A percentile compares a stretch with the other conserved stretches of the same genome.
These are phyloP conservation scores for Ceratonia siliqua DNA, from an alignment of 306 rosid species.

Conservation along the genomic window DNA sequence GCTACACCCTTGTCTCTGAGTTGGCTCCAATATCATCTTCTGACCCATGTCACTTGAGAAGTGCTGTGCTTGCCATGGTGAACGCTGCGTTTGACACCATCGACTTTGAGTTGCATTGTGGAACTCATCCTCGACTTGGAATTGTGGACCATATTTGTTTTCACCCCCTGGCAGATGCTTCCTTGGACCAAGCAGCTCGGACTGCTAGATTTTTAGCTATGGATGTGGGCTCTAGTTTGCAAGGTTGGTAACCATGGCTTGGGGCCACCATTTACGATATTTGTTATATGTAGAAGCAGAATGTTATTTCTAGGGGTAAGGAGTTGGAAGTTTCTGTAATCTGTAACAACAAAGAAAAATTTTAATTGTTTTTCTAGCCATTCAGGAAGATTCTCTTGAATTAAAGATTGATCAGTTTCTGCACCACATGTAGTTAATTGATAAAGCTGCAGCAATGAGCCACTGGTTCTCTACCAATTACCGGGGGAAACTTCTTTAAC, in stretches of 20 bases:
- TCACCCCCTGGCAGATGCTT: slow-evolving; percentile 70
- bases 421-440: neutral
- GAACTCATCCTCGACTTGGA: slow-evolving; percentile 91
- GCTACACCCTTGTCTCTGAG: slow-evolving; percentile 80
- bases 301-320: neutral
- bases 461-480: neutral
- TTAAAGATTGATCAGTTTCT: neutral
- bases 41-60: slow-evolving; percentile 51
- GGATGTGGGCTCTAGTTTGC: slow-evolving; percentile 60
- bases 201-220: slow-evolving; percentile 62
- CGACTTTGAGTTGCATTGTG: slow-evolving; percentile 65
- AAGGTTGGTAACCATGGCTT: slow-evolving; percentile 58
- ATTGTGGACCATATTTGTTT: slow-evolving; percentile 90
- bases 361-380: neutral
- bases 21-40: slow-evolving; percentile 35
- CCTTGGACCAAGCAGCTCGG: slow-evolving; percentile 63
- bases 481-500: neutral
- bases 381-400: neutral
- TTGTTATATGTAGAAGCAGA: neutral
- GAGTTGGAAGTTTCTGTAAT: neutral
- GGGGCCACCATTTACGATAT: neutral
- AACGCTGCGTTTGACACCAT: slow-evolving; percentile 69
- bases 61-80: slow-evolving; percentile 75
- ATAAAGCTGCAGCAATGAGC: neutral
- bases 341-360: neutral